Base-by-base conservation (phyloP, 768 basidiomycete genomes). In the Cantharellus cinnabarinus region DNA sequence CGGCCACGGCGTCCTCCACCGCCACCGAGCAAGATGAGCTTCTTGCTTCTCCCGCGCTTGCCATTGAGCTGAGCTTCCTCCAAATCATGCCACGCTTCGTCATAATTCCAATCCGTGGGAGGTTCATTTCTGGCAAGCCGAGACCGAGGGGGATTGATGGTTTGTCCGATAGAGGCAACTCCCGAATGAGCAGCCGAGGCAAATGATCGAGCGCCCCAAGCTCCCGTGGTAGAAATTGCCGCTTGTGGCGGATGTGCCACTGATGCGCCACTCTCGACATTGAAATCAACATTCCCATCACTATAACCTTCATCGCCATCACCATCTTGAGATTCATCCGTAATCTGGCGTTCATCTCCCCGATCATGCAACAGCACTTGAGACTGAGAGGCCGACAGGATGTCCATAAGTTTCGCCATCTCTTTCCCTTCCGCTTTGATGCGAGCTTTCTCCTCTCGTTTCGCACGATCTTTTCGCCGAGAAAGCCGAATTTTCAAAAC, bases 381-480 rank as follows among this genome's bases (percentile, higher is more conserved):
- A 29, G 20, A 29, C 20, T 34, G 50, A 38, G 41, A 29, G 7
- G 7, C 50, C 34, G 38, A 48, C 29, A 60, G 14, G n/a, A 44
- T 41, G 5, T 20, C 29, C 53, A 60, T 38, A 29, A 50, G 29
- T 4, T 4, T 34, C 69, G 89, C 88, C 58, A 74, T 68, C 65
- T 85, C 87, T 63, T 73, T 75, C 66, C 84, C 83, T 70, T 97
- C 93, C 35, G 85, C 86, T 14, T 79, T 74, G 1, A 72, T 72
- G 56, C 82, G 81, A 2, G 93, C 93, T 52, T 81, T 77, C 68
- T 97, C 90, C 66, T 98, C 94, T 67, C 83, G 88, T 68, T 78
- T 75, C 56, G 76, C 81, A 71, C 86, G 87, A 70, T 94, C 89
- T 68, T 81, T 81, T 63, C 89, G 75, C 63, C 83, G 77, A 5